A percentile compares a stretch with the other conserved stretches of the same genome.
Conservation (phyloP, 2,329 filamentous ascomycete genomes). For the Claviceps sp. region DNA sequence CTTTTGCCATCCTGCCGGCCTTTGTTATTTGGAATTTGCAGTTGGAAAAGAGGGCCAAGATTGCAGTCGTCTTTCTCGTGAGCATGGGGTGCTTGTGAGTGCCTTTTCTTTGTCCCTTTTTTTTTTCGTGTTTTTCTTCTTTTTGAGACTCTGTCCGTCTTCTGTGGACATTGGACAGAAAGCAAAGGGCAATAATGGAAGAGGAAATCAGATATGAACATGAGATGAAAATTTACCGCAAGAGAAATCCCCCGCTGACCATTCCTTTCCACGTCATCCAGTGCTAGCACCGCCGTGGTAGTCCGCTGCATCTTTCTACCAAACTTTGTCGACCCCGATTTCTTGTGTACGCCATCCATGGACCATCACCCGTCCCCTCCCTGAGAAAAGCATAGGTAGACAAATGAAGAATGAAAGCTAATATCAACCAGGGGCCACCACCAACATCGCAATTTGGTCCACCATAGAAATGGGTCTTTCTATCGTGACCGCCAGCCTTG, state of each 20-base stretch:
- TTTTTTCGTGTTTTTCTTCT: not conserved
- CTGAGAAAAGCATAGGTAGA: constrained; percentile 2
- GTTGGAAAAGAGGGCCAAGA: constrained; percentile 35
- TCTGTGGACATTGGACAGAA: too few species aligned
- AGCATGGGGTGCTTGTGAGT: constrained; percentile 40
- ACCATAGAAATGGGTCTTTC: constrained; percentile 33
- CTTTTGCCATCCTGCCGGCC: constrained; percentile 36
- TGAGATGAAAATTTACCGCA: not conserved
- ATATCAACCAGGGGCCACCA: constrained; percentile 18
- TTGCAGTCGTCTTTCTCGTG: constrained; percentile 37
- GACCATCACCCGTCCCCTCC: not conserved
- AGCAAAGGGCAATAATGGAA: too few species aligned
- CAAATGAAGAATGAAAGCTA: too few species aligned
- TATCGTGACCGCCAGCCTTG: constrained; percentile 33
- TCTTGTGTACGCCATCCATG: constrained; percentile 23
- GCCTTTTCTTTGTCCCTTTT: not conserved
- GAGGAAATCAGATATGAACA: not conserved
- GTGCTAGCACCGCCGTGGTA: constrained; percentile 29
- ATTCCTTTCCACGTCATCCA: not conserved
- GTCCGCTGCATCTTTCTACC: constrained; percentile 26
- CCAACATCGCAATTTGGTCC: constrained; percentile 35
- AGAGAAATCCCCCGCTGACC: not conserved
- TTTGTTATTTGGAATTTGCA: constrained; percentile 41
- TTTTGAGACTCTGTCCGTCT: not conserved
- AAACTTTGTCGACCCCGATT: constrained; percentile 25